Evolutionary conservation across 1,139 yeast genomes (phyloP), one percentile per base, ranked within the genome.

Genomic region (Blastobotrys ciferrii): DNA sequence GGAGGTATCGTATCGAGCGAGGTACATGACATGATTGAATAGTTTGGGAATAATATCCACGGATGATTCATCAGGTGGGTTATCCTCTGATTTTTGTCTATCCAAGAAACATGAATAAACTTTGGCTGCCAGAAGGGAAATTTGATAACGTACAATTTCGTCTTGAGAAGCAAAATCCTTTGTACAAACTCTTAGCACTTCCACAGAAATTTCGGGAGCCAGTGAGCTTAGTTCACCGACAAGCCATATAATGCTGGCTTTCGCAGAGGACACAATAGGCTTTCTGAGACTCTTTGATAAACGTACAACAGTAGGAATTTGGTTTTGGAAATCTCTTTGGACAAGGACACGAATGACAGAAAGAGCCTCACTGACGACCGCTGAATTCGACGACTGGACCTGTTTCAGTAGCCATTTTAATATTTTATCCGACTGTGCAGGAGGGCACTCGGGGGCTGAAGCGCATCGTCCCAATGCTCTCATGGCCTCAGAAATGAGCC

Each of bases 181-280:
- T n/a, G 84, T 67, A 38, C 85, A 67, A 6, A 69, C 67, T 47
- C 96, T 74, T 49, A 89, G 70, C 1, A 88, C 79, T 64, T 92
- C 97, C 0, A 95, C 94, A 0, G 88, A 88, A 42, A 86, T 74
- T 19, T 67, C 66, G n/a, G 76, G 73, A 12, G 74, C 73, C 9
- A 71, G 58, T 1, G 66, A 65, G 1, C 76, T 66, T 60, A 86
- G 84, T 61, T 92, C 98, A 1, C 98, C 97, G 41, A 92, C 78
- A 11, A 91, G 75, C 98, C 98, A 94, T 14, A 92, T 76, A 17
- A 89, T 82, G 49, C 94, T 85, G 1, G 95, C 89, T 55, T 82
- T 80, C 0, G 98, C 96, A 6, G 56, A 45, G 1, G 65, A 52
- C 7, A 59, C 63, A 2, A 53, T 45, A 3, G 59, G 53, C 4